Evolutionary conservation across 2,329 filamentous ascomycete genomes (phyloP), one percentile per base, ranked within the genome.

Genomic region (Cladorrhinum sp.): DNA sequence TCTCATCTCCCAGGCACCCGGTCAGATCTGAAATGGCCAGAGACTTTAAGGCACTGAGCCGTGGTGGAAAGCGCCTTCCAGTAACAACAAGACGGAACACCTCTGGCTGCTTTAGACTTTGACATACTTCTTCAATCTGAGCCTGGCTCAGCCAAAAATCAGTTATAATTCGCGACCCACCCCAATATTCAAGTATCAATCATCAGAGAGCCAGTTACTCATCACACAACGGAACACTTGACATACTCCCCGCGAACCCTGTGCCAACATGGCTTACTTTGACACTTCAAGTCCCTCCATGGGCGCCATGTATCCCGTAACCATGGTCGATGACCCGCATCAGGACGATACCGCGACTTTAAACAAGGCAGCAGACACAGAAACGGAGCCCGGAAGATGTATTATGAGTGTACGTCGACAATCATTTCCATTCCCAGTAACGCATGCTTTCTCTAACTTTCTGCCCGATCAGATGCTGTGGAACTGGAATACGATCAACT

Each of bases 401-500:
- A 16, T 56, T 25, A 56, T 56, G 20, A 22, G 25, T 29, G 53
- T 56, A 56, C n/a, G 38, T 16, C 51, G 6, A 38, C 41, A 20
- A 13, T 22, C 3, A 20, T n/a, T 23, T n/a, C 16, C 23, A 9
- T 16, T 32, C 3, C 13, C 20, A 18, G 20, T 2, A 8, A 22
- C 45, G 13, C 45, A 6, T n/a, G 16, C 23, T n/a, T 45, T 45
- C 10, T 18, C 52, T 38, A 3, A 41, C 13, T 22, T 25, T 20
- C 25, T 18, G 12, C 16, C 22, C 20, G 18, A 16, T 9, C 22
- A 56, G 53, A 56, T 56, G 53, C 38, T 38, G 12, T 56, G 23
- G 53, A 56, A 56, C 53, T 56, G 53, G 53, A 25, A 56, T 38
- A 49, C 38, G 12, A 10, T 49, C 12, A 16, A 56, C 38, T 7